Conservation (phyloP, 495 filamentous ascomycete species). For the Talaromyces thailandensis region DNA sequence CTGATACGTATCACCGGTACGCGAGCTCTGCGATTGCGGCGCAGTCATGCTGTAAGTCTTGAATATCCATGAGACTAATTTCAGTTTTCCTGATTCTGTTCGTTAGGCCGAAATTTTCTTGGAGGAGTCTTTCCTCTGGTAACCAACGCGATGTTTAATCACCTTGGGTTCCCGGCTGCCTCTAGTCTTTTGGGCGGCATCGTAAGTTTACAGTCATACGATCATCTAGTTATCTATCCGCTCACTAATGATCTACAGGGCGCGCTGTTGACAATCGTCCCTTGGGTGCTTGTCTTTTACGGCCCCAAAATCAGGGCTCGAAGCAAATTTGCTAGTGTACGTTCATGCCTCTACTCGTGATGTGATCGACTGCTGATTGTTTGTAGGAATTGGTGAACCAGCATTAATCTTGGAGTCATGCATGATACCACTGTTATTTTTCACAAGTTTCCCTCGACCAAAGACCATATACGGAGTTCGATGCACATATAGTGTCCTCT, state of each 20-base stretch:
- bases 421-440: slow-evolving; percentile 8
- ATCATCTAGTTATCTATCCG: background rate
- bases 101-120: slow-evolving; percentile 62
- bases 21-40: slow-evolving; percentile 83
- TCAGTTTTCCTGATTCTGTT: background rate
- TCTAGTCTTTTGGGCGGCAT: slow-evolving; percentile 71
- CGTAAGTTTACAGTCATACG: slow-evolving; percentile 18
- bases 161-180: slow-evolving; percentile 63
- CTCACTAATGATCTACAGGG: slow-evolving; percentile 24
- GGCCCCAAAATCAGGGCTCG: slow-evolving; percentile 6
- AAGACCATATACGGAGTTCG: background rate
- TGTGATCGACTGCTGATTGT: slow-evolving; percentile 7
- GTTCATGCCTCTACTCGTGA: slow-evolving; percentile 9
- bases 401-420: slow-evolving; percentile 10
- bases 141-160: slow-evolving; percentile 59
- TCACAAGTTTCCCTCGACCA: background rate
- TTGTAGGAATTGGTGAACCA: slow-evolving; percentile 16
- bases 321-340: slow-evolving; percentile 30
- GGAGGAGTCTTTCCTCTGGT: slow-evolving; percentile 78
- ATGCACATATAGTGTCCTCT: background rate
- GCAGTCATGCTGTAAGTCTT: slow-evolving; percentile 58
- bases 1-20: slow-evolving; percentile 81
- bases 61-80: background rate
- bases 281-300: slow-evolving; percentile 15
- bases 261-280: slow-evolving; percentile 53